These are phyloP conservation scores for Chrysoporthe puriensis DNA, from an alignment of 2,329 filamentous ascomycete species.

Conservation along the genomic window DNA sequence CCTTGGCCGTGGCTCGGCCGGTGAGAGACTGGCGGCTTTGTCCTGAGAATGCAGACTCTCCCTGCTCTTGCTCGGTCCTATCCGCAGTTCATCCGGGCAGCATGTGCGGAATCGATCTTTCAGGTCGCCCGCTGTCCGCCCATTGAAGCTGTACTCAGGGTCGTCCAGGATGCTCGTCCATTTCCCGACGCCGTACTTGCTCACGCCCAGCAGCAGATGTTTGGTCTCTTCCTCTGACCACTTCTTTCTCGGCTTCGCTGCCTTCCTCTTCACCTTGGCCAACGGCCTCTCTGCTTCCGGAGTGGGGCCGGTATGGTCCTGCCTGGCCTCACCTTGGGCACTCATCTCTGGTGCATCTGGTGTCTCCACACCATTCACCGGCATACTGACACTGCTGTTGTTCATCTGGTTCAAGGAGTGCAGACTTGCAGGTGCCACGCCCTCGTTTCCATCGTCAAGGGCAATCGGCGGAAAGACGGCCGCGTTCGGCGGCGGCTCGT, in stretches of 20 bases:
- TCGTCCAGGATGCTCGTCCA: conserved; percentile 69
- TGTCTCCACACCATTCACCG: conserved; percentile 32
- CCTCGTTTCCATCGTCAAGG: conserved; percentile 51
- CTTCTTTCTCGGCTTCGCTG: conserved; percentile 61
- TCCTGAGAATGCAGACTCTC: conserved; percentile 26
- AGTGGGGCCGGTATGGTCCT: conserved; percentile 23
- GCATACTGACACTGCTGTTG: conserved; percentile 23
- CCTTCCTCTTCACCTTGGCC: conserved; percentile 55
- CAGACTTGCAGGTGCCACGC: conserved; percentile 40
- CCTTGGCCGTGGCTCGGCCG: conserved; percentile 31
- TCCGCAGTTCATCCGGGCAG: conserved; percentile 63
- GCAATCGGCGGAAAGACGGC: conserved; percentile 68
- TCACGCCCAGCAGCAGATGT: conserved; percentile 63
- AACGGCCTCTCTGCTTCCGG: conserved; percentile 39
- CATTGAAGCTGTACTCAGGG: conserved; percentile 62
- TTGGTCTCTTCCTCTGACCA: conserved; percentile 70
- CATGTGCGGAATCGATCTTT: conserved; percentile 71
- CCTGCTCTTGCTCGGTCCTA: conserved; percentile 37
- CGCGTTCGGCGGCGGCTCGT: conserved; percentile 63
- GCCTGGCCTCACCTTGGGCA: conserved; percentile 9
- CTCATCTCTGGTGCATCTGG: conserved; percentile 29
- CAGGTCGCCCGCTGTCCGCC: conserved; percentile 63
- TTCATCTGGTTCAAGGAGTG: conserved; percentile 46
- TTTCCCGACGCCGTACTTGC: conserved; percentile 65
- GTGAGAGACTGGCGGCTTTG: conserved; percentile 12